Evolutionary conservation across 1,139 yeast species (phyloP), one percentile per base, ranked within the genome.

Genomic region (Scheffersomyces cryptocercus): DNA sequence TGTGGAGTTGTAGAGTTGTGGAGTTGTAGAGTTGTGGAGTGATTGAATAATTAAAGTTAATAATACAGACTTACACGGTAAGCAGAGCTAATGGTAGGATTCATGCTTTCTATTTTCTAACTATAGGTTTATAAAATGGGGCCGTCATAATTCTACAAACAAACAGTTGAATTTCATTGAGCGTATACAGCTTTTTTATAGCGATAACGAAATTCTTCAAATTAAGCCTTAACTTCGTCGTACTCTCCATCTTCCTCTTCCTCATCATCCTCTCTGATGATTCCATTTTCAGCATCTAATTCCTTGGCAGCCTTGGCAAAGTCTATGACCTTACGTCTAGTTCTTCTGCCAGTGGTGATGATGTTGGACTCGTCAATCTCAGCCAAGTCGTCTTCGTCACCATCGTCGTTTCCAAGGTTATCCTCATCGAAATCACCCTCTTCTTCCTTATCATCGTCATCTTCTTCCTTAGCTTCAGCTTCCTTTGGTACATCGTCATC

Each of bases 261-360:
- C 31, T 63, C 69, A 9, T 57, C 68, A 13, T 57, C 63, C 29
- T 58, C 64, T 24, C 53, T 54, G 29, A 55, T 59, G 34, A 56
- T 63, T 5, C 65, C 73, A n/a, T 64, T 63, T 49, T 79, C 85
- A 43, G 70, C 64, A 43, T 79, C 83, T 58, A 88, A 68, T 58
- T 87, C 79, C 51, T 81, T 87, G 28, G 90, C 88, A n/a, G 95
- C 91, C 65, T 88, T 85, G 49, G 82, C 77, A 65, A 86, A 91
- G 66, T 91, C 97, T 56, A 91, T 85, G 29, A 85, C 86, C 62
- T 85, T 87, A 15, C 97, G 96, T 55, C 97, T 81, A 10, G 97
- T 89, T 72, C 98, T 86, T 66, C 96, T 80, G 11, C 96, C 96
- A 26, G 83, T 73, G 24, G 86, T 75, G 50, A 90, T 88, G 61